Evolutionary conservation across 176 grass and related monocot species (phyloP).

Genomic region (Ampelocalamus luodianensis): DNA sequence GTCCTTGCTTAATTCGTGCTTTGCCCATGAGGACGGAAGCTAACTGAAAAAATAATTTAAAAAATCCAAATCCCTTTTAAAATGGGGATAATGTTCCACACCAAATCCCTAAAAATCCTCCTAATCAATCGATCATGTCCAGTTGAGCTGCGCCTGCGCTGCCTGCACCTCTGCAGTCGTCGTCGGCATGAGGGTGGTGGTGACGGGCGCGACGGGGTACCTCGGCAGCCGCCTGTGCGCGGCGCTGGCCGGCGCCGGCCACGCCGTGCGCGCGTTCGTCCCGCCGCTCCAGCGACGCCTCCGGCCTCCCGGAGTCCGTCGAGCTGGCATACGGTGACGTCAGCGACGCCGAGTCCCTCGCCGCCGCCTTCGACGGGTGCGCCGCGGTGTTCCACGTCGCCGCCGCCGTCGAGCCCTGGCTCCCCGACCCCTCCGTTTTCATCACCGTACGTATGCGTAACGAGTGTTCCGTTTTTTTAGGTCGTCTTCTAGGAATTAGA

Average conservation of each 20-base stretch:
- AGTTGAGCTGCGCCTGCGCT: slow-evolving; percentile 5
- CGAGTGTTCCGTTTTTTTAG: not conserved
- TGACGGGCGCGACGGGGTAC: slow-evolving; percentile 85
- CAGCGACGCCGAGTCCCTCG: slow-evolving; percentile 68
- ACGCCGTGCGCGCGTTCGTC: slow-evolving; percentile 73
- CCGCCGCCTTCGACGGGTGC: slow-evolving; percentile 62
- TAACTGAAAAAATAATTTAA: no score
- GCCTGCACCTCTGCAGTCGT: not conserved
- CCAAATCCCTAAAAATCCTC: not conserved
- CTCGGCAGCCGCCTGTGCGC: slow-evolving; percentile 70
- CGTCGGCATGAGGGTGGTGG: slow-evolving; percentile 60
- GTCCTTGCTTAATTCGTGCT: no score
- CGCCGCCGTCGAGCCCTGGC: slow-evolving; percentile 81
- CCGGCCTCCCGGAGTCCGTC: slow-evolving; percentile 27
- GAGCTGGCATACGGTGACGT: slow-evolving; percentile 85
- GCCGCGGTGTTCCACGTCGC: slow-evolving; percentile 79
- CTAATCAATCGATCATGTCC: not conserved
- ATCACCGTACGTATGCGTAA: slow-evolving; percentile 26
- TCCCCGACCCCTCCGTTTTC: slow-evolving; percentile 83
- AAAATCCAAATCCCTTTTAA: not conserved
- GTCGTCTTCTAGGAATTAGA: not conserved
- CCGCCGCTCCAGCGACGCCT: slow-evolving; percentile 67
- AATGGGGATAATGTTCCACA: not conserved
- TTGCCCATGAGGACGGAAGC: no score
- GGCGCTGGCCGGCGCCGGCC: slow-evolving; percentile 60